Base-by-base conservation (phyloP, 2,329 filamentous ascomycete genomes). In the Delphinella strobiligena region DNA sequence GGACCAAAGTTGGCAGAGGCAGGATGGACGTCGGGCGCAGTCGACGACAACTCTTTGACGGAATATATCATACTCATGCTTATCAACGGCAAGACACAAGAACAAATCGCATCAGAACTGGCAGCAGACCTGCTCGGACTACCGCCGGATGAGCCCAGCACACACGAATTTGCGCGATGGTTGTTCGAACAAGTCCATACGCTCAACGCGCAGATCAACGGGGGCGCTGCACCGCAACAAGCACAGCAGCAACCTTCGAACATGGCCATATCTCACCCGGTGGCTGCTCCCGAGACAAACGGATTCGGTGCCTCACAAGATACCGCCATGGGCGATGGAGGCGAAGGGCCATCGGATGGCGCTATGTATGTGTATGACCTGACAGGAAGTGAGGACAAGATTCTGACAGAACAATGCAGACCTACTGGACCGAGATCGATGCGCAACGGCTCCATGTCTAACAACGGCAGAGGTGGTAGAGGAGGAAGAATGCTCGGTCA, bases 61-160 rank as follows among this genome's bases (percentile, higher is more conserved):
- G 91, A 98, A 65, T 98, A 96, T 65, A 91, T 98, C 50, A 82
- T 96, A 43, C 76, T 96, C 47, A 95, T 96, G 89, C 75, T 98
- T 22, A 85, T 85, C 46, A 96, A 95, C 63, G 86, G 88, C 53
- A 95, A 94, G 62, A 87, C 82, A 3, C 81, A 93, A 58, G 78
- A 88, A 37, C 82, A 95, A 58, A 89, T 98, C 49, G 82, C 87
- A 8, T 69, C 75, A 32, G 91, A 98, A 59, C 76, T 98, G 11
- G 82, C 88, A 1, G 82, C 80, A 48, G 91, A 98, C 52, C 73
- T 98, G 31, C 74, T 98, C 2, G 78, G 78, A 42, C 73, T 95
- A 4, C 77, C 78, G 2, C 78, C 86, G 34, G 87, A 93, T 44
- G 89, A 95, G 51, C 77, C 82, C 37, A 80, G 79, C 48, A 85